Evolutionary conservation across 805 yeast species (phyloP).

Genomic region (Yarrowia phangngaensis): DNA sequence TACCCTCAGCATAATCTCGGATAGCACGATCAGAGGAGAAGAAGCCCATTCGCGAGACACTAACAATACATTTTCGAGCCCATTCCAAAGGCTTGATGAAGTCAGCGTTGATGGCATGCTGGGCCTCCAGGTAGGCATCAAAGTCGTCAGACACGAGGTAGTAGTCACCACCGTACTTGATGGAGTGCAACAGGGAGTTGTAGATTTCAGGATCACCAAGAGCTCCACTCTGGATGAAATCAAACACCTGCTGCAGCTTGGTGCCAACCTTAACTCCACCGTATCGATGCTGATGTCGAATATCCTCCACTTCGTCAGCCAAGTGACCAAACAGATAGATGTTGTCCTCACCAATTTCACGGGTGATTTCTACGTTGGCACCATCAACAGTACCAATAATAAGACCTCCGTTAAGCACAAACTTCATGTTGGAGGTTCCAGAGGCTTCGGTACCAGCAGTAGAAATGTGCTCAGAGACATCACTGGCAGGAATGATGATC

Average conservation of each 20-base stretch:
- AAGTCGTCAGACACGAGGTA: constrained; percentile 88
- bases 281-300: constrained; percentile 69
- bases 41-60: constrained; percentile 92
- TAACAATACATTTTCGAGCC: constrained; percentile 68
- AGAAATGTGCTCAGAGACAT: constrained; percentile 87
- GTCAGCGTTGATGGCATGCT: constrained; percentile 66
- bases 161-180: constrained; percentile 72
- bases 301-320: constrained; percentile 82
- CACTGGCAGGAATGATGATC: constrained; percentile 84
- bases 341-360: constrained; percentile 91
- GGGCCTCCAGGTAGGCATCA: constrained; percentile 80
- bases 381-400: constrained; percentile 96
- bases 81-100: constrained; percentile 65
- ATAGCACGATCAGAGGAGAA: constrained; percentile 88
- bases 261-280: constrained; percentile 58
- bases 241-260: constrained; percentile 58
- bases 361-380: constrained; percentile 90
- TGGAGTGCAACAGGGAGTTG: constrained; percentile 62
- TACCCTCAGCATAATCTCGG: constrained; percentile 84
- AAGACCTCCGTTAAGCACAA: constrained; percentile 88
- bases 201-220: constrained; percentile 67
- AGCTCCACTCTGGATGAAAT: constrained; percentile 59
- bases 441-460: constrained; percentile 98
- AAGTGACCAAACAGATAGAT: constrained; percentile 88
- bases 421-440: constrained; percentile 95